Percentiles rank a stretch among this genome's conserved stretches.
Conservation (phyloP, 1,139 yeast species). For the Suhomyces choctaworum region DNA sequence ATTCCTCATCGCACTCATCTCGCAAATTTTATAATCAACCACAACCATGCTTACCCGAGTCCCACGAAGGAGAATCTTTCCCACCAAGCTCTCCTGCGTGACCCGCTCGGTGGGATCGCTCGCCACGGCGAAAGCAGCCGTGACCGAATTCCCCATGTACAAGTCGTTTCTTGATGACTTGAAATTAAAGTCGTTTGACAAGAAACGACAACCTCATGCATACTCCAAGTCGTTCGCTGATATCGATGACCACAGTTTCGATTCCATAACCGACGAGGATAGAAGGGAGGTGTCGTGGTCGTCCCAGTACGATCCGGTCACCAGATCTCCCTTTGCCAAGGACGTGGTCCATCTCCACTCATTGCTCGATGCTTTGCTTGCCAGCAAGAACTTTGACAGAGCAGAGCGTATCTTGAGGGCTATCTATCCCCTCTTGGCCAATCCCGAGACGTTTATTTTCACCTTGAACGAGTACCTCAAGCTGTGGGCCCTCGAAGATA, state of each 20-base stretch:
- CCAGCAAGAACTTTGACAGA: constrained; percentile 65
- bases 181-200: constrained; percentile 11
- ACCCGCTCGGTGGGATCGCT: constrained; percentile 6
- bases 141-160: constrained; percentile 15
- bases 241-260: constrained; percentile 19
- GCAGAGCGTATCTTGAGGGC: constrained; percentile 70
- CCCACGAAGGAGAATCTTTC: constrained; percentile 8
- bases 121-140: constrained; percentile 7
- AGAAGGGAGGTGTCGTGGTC: constrained; percentile 34
- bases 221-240: constrained; percentile 27
- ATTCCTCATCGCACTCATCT: constrained; percentile 8
- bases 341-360: constrained; percentile 72
- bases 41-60: constrained; percentile 7
- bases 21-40: constrained; percentile 9
- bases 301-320: constrained; percentile 44
- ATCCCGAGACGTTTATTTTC: constrained; percentile 34
- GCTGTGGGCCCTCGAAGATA: constrained; percentile 32
- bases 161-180: constrained; percentile 18
- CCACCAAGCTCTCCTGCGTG: constrained; percentile 3
- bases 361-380: constrained; percentile 75
- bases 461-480: constrained; percentile 42
- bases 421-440: constrained; percentile 45
- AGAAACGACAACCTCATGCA: constrained; percentile 12
- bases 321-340: constrained; percentile 50
- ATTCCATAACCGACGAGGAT: constrained; percentile 20